Evolutionary conservation across 2,329 filamentous ascomycete genomes (phyloP).

Genomic region (Fusarium multiceps): DNA sequence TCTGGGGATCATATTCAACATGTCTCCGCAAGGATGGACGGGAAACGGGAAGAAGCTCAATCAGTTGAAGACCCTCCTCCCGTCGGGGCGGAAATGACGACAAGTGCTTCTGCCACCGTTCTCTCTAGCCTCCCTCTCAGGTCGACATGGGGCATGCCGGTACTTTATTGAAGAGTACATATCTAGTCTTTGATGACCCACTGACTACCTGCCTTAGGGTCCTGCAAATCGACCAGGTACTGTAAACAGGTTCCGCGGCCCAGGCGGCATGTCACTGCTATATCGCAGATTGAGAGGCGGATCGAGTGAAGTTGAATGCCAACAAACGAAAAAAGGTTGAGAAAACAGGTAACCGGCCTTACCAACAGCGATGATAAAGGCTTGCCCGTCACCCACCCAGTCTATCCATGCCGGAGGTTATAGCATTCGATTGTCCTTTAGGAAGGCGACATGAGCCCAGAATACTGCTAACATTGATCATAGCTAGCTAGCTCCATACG

Average conservation of each 20-base stretch:
- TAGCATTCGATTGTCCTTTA: slow-evolving; percentile 7
- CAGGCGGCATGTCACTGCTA: slow-evolving; percentile 37
- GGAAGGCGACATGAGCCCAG: neutral
- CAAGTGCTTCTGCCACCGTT: slow-evolving; percentile 22
- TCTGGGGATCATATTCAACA: neutral
- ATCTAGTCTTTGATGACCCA: slow-evolving; percentile 22
- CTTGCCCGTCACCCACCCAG: slow-evolving; percentile 15
- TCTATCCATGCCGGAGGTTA: slow-evolving; percentile 1
- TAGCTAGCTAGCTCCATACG: neutral
- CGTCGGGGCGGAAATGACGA: slow-evolving; percentile 32
- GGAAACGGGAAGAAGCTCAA: slow-evolving; percentile 20
- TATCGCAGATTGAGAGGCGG: slow-evolving; percentile 31
- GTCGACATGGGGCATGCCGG: slow-evolving; percentile 3
- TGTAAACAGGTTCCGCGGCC: slow-evolving; percentile 35
- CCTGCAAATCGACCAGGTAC: slow-evolving; percentile 25
- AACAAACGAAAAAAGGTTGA: slow-evolving; percentile 14
- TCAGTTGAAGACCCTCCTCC: neutral
- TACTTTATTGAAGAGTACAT: slow-evolving; percentile 23
- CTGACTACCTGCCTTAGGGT: slow-evolving; percentile 13
- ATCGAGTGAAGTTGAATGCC: slow-evolving; percentile 13
- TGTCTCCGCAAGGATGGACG: slow-evolving; percentile 10
- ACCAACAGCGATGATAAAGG: neutral
- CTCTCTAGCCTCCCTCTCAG: slow-evolving; percentile 1
- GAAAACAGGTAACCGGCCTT: neutral
- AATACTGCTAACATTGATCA: neutral